These are phyloP conservation scores for Aspergillus oerlinghausenensis DNA, from an alignment of 2,329 filamentous ascomycete genomes.

Conservation along the genomic window DNA sequence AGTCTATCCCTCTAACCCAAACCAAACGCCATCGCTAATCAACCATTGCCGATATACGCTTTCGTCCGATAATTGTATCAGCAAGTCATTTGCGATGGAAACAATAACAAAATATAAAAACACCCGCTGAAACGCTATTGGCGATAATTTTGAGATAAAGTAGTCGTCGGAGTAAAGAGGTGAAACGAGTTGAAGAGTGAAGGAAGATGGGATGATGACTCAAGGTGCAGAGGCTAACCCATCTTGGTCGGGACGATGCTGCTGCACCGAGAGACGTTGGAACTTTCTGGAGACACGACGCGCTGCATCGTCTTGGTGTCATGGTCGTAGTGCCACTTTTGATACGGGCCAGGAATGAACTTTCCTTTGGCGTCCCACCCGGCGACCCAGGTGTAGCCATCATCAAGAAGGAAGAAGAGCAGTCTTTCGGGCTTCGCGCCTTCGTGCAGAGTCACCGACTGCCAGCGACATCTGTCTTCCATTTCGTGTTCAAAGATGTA, in stretches of 20 bases:
- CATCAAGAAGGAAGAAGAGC: conserved; percentile 48
- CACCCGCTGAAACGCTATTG: conserved; percentile 3
- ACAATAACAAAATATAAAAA: background rate
- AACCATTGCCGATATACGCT: conserved; percentile 1
- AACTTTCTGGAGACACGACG: conserved; percentile 29
- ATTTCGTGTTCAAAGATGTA: conserved; percentile 47
- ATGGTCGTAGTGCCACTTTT: conserved; percentile 45
- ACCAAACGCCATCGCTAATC: conserved; percentile 3
- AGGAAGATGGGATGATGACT: background rate
- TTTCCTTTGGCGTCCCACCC: conserved; percentile 47
- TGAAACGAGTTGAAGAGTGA: background rate
- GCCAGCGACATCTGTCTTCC: conserved; percentile 43
- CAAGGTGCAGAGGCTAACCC: conserved; percentile 8
- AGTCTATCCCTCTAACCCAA: conserved; percentile 6
- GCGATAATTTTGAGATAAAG: background rate
- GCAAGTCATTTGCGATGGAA: conserved; percentile 2
- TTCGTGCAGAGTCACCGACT: conserved; percentile 35
- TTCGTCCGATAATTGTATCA: background rate
- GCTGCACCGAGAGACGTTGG: conserved; percentile 32
- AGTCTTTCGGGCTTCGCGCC: conserved; percentile 36
- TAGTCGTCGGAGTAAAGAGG: background rate
- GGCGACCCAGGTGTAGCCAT: conserved; percentile 46
- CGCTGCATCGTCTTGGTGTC: conserved; percentile 34
- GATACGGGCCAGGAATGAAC: conserved; percentile 50
- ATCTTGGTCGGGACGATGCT: conserved; percentile 29